Base-by-base conservation (phyloP, 1,284 basidiomycete genomes). In the Ceratobasidium papillatum region DNA sequence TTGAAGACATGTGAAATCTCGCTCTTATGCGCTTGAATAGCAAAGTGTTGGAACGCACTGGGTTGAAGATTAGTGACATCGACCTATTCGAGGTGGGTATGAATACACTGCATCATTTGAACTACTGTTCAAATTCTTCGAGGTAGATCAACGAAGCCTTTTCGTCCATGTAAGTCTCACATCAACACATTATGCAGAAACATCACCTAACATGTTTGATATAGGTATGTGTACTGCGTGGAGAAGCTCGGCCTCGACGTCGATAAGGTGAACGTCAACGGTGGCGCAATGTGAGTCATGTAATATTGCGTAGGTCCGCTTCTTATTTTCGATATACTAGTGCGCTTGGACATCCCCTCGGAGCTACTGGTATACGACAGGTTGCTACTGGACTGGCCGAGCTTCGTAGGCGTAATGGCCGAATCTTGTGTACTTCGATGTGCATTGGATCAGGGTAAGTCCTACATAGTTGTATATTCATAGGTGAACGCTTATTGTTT, bases 361-460 rank as follows among this genome's bases (percentile, higher is more conserved):
- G 83, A 74, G 77, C 79, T 88, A 94, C 94, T 77, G 94, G 94
- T 47, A 84, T 91, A 32, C 90, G 95, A 38, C 94, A 95, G 82
- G 89, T 94, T 43, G 92, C 94, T 9, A 96, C 95, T 3, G 94
- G 91, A 19, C 87, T 95, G 5, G 88, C 91, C 2, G 91, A 96
- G 81, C 86, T 95, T 56, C 89, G 89, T 79, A 86, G 94, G 47
- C 87, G 85, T 75, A 87, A 90, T 75, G 88, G 87, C 49, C 86
- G 87, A 75, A 77, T 94, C 43, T 84, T 94, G 69, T 92, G 91
- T 79, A 92, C 68, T 17, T 72, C 68, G 30, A 72, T 72, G 68
- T 72, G 68, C 34, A 72, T 72, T 19, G 68, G 68, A 3, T 72
- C 68, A 19, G 68, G 68, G 68, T 72, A 41, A 72, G 68, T 43